phyloP scores from a whole-genome alignment of 805 yeast species.

The Deakozyma indianensis region DNA sequence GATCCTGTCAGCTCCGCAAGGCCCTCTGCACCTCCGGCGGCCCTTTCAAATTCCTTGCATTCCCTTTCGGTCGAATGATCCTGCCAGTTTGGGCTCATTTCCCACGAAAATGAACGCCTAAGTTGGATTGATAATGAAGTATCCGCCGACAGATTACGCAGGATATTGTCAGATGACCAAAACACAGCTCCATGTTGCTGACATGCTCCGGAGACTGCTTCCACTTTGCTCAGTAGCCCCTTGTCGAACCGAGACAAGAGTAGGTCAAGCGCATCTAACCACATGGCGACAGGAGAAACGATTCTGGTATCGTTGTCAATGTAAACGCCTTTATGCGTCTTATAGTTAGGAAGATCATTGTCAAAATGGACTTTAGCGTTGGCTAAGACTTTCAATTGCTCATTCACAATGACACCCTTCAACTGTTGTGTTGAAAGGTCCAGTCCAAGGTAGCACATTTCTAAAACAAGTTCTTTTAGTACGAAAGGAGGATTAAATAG shows the following conservation, averaged over 20 bases:
- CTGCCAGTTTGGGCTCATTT: slow-evolving; percentile 83
- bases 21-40: slow-evolving; percentile 41
- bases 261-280: slow-evolving; percentile 71
- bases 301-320: slow-evolving; percentile 30
- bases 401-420: slow-evolving; percentile 55
- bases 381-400: slow-evolving; percentile 34
- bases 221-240: slow-evolving; percentile 28
- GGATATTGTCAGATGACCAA: slow-evolving; percentile 46
- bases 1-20: slow-evolving; percentile 69
- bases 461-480: slow-evolving; percentile 5
- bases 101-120: slow-evolving; percentile 25
- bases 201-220: slow-evolving; percentile 72
- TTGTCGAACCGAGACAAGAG: slow-evolving; percentile 36
- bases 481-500: too few relatives aligned
- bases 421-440: slow-evolving; percentile 86
- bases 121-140: slow-evolving; percentile 31
- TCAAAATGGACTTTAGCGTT: slow-evolving; percentile 65
- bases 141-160: slow-evolving; percentile 22
- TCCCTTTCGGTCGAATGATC: slow-evolving; percentile 77
- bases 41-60: slow-evolving; percentile 42
- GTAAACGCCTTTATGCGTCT: slow-evolving; percentile 61
- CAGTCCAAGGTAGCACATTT: slow-evolving; percentile 43
- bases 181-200: slow-evolving; percentile 89
- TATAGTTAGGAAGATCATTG: slow-evolving; percentile 41
- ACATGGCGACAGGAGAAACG: slow-evolving; percentile 74